These are phyloP conservation scores for Neckera pumila DNA, from an alignment of 225 moss, liverwort and hornwort species.

Conservation along the genomic window DNA sequence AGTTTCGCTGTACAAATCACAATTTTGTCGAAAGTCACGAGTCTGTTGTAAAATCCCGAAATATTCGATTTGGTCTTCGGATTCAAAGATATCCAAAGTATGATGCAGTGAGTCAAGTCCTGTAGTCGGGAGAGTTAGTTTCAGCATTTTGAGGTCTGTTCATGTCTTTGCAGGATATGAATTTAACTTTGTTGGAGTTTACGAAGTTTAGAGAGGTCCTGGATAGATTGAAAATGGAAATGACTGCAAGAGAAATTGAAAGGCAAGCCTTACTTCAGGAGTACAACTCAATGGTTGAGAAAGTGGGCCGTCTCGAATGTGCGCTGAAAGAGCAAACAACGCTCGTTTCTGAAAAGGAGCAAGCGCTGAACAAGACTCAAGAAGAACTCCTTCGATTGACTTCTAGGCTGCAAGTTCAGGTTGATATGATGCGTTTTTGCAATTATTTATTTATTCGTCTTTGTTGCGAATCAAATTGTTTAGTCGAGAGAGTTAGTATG, in stretches of 20 bases:
- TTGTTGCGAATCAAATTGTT: neutral
- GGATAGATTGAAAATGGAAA: constrained; percentile 33
- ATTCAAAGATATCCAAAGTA: neutral
- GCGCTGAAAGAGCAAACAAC: constrained; percentile 44
- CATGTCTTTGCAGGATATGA: constrained; percentile 16
- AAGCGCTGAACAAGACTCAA: constrained; percentile 39
- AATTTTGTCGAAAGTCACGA: neutral
- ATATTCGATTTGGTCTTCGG: neutral
- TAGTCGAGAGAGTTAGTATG: neutral
- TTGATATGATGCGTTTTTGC: neutral
- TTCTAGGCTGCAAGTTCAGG: constrained; percentile 49
- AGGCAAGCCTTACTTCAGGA: constrained; percentile 32
- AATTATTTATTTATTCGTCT: neutral
- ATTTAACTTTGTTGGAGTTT: constrained; percentile 21
- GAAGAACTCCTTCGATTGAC: constrained; percentile 35
- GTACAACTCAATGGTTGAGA: constrained; percentile 41
- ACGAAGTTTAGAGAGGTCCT: constrained; percentile 35
- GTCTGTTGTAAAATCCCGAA: neutral
- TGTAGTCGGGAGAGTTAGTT: neutral
- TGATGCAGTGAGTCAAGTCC: neutral
- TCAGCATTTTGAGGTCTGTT: constrained; percentile 1
- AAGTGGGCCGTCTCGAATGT: constrained; percentile 40
- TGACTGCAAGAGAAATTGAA: constrained; percentile 31
- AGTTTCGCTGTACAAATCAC: neutral
- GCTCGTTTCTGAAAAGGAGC: constrained; percentile 44